Evolutionary conservation across 306 rosid genomes (phyloP).

Genomic region (Prunus salicina): DNA sequence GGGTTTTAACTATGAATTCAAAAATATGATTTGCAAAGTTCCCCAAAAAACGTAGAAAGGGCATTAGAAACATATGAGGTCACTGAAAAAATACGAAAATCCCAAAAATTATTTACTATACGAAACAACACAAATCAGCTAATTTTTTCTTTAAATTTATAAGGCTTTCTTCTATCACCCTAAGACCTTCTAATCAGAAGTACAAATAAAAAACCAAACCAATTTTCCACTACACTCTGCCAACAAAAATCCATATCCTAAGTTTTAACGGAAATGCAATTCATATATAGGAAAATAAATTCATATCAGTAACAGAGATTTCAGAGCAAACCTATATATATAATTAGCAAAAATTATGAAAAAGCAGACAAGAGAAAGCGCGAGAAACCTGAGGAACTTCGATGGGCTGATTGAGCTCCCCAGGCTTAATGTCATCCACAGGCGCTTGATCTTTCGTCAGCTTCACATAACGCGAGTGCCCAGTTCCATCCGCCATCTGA

Average conservation of each 20-base stretch:
- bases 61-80: not conserved
- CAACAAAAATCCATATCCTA: not conserved
- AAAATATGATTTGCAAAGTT: not conserved
- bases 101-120: not conserved
- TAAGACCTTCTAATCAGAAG: not conserved
- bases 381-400: slow-evolving; percentile 85
- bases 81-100: no score
- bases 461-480: slow-evolving; percentile 81
- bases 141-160: not conserved
- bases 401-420: slow-evolving; percentile 96
- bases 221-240: not conserved
- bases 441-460: slow-evolving; percentile 75
- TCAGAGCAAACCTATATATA: not conserved
- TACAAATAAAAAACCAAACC: not conserved
- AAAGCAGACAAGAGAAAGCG: not conserved
- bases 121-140: not conserved
- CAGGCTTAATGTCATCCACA: slow-evolving; percentile 75
- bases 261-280: not conserved
- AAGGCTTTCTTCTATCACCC: not conserved
- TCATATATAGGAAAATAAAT: not conserved
- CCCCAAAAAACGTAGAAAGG: not conserved
- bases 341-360: not conserved
- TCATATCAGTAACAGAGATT: not conserved
- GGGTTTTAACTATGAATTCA: not conserved
- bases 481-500: slow-evolving; percentile 70